Evolutionary conservation across 768 basidiomycete genomes (phyloP).

Genomic region (Tulasnella sp.): DNA sequence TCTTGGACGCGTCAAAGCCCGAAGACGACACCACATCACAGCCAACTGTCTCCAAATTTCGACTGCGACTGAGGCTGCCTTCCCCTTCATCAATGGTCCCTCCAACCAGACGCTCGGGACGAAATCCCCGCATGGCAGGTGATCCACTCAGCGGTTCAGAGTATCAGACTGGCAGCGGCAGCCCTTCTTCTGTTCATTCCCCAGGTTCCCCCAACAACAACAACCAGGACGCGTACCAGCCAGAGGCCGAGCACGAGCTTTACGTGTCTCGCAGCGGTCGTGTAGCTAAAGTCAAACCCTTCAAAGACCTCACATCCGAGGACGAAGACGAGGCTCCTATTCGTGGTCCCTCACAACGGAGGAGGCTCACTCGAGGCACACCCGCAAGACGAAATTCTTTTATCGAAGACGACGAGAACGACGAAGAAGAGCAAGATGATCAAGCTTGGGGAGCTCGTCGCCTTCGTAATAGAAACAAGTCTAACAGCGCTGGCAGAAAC

Average conservation of each 20-base stretch:
- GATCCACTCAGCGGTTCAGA: background rate
- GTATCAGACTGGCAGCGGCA: background rate
- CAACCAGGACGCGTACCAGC: background rate
- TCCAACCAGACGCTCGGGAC: background rate
- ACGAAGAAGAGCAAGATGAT: slow-evolving; percentile 33
- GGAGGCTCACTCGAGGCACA: slow-evolving; percentile 1
- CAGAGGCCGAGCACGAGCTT: background rate
- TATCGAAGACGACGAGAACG: slow-evolving; percentile 19
- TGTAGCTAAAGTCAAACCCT: background rate
- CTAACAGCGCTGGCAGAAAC: too few relatives aligned
- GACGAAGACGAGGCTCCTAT: slow-evolving; percentile 14
- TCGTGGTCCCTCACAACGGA: background rate
- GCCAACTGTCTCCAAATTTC: too few relatives aligned
- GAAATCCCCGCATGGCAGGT: background rate
- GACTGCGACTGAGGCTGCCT: too few relatives aligned
- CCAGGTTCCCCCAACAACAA: background rate
- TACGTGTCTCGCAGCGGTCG: background rate
- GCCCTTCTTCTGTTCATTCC: background rate
- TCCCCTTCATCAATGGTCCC: background rate
- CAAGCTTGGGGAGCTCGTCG: too few relatives aligned
- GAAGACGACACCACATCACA: too few relatives aligned
- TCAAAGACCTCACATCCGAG: background rate
- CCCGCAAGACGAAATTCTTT: slow-evolving; percentile 8
- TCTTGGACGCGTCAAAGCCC: too few relatives aligned
- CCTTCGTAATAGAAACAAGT: too few relatives aligned